Percentiles rank a stretch among this genome's conserved stretches.
Conservation (phyloP, 2,329 filamentous ascomycete genomes). For the Xylaria sp. region DNA sequence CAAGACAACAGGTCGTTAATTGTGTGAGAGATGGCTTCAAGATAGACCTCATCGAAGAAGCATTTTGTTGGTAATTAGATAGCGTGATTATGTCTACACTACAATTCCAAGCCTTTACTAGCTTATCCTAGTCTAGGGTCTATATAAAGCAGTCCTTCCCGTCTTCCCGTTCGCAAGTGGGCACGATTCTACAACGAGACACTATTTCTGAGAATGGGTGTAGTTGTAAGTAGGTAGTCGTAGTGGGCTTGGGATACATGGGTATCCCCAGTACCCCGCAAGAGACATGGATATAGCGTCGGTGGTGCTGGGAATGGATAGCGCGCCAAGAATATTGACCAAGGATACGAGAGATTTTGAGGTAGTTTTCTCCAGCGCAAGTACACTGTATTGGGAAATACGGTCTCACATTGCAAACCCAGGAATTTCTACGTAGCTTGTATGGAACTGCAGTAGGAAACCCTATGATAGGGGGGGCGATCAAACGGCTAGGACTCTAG, state of each 20-base stretch:
- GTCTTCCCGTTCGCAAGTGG: no score
- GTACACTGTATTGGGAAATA: not conserved
- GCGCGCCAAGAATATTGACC: no score
- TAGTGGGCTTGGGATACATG: no score
- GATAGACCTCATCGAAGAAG: conserved; percentile 34
- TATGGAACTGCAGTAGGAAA: not conserved
- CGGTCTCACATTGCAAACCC: not conserved
- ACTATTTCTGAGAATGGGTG: no score
- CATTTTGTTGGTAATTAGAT: conserved; percentile 32
- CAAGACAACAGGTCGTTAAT: conserved; percentile 27
- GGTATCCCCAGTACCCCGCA: no score
- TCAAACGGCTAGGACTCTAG: not conserved
- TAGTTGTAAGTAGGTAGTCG: no score
- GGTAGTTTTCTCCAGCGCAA: conserved; percentile 1
- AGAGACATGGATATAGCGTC: no score
- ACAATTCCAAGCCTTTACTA: no score
- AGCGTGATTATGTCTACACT: not conserved
- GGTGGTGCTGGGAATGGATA: no score
- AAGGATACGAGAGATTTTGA: conserved; percentile 5
- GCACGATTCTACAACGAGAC: no score
- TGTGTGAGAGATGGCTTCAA: conserved; percentile 32
- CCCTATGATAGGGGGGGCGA: not conserved
- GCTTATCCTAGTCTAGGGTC: no score
- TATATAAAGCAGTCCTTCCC: no score
- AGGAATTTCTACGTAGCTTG: not conserved